phyloP scores from a whole-genome alignment of 306 rosid genomes.

The Cicer chorassanicum region DNA sequence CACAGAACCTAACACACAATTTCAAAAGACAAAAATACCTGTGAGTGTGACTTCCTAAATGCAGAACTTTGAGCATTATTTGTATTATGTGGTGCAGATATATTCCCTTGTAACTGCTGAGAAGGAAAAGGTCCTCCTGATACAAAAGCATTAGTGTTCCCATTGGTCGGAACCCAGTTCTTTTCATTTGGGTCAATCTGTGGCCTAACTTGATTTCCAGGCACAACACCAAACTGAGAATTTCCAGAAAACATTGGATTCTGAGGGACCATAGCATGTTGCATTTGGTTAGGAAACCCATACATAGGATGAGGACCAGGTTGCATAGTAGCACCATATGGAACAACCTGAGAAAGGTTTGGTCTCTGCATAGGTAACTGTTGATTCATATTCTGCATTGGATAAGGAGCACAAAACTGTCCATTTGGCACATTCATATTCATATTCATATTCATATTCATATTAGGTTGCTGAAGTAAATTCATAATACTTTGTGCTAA shows the following conservation, averaged over 20 bases:
- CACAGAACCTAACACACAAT: background rate
- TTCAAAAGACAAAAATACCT: slow-evolving; percentile 52
- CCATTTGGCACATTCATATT: slow-evolving; percentile 59
- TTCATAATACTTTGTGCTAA: slow-evolving; percentile 59
- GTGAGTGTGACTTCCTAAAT: slow-evolving; percentile 53
- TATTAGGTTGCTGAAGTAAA: slow-evolving; percentile 63
- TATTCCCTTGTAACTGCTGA: slow-evolving; percentile 61
- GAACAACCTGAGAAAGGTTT: slow-evolving; percentile 61
- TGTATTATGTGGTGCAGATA: slow-evolving; percentile 43
- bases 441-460: slow-evolving; percentile 50
- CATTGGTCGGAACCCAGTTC: slow-evolving; percentile 45
- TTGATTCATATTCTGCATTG: slow-evolving; percentile 71
- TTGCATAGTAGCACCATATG: slow-evolving; percentile 42
- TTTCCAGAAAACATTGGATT: slow-evolving; percentile 49
- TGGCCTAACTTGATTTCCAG: slow-evolving; percentile 56
- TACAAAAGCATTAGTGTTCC: slow-evolving; percentile 51
- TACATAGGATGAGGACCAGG: slow-evolving; percentile 47
- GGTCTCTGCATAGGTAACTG: slow-evolving; percentile 55
- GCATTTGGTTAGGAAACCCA: slow-evolving; percentile 62
- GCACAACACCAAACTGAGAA: slow-evolving; percentile 54
- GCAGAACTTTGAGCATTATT: slow-evolving; percentile 53
- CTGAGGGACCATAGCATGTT: slow-evolving; percentile 56
- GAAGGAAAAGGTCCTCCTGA: slow-evolving; percentile 44
- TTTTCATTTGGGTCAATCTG: slow-evolving; percentile 56
- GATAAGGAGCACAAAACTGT: slow-evolving; percentile 61